phyloP scores from a whole-genome alignment of 345 rosid species.

The Hevea brasiliensis region DNA sequence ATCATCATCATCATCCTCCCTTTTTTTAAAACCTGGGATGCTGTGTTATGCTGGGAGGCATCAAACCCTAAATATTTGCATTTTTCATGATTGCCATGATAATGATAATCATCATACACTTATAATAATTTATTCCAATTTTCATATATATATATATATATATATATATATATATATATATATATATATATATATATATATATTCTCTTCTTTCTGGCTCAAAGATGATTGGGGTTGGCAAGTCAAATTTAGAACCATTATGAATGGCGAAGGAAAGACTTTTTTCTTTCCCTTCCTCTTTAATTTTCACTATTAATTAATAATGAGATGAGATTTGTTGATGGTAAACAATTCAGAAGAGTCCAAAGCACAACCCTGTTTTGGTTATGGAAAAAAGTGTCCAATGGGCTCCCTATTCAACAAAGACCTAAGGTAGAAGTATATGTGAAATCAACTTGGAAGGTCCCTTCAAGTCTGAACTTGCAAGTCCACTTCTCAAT shows the following conservation, averaged over 20 bases:
- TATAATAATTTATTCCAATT: conserved; percentile 10
- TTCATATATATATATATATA: background rate
- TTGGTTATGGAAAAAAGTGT: no score
- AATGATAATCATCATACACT: conserved; percentile 12
- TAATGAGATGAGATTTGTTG: no score
- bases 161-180: no score
- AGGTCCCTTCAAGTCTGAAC: background rate
- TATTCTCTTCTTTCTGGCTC: conserved; percentile 9
- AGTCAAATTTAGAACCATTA: background rate
- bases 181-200: no score
- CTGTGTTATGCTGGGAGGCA: conserved; percentile 36
- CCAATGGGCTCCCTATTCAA: no score
- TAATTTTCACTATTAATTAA: no score
- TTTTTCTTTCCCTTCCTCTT: no score
- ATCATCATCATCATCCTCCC: conserved; percentile 14
- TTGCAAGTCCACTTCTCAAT: background rate
- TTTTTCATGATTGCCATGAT: conserved; percentile 3
- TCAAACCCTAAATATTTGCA: conserved; percentile 12
- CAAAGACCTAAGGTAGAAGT: no score
- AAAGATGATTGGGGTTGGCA: background rate
- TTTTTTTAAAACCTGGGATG: conserved; percentile 42
- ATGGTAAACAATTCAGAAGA: background rate
- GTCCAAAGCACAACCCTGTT: background rate
- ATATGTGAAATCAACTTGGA: no score
- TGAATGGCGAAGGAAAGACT: no score